Evolutionary conservation across 768 basidiomycete species (phyloP).

Genomic region (Russula griseocarnosa): DNA sequence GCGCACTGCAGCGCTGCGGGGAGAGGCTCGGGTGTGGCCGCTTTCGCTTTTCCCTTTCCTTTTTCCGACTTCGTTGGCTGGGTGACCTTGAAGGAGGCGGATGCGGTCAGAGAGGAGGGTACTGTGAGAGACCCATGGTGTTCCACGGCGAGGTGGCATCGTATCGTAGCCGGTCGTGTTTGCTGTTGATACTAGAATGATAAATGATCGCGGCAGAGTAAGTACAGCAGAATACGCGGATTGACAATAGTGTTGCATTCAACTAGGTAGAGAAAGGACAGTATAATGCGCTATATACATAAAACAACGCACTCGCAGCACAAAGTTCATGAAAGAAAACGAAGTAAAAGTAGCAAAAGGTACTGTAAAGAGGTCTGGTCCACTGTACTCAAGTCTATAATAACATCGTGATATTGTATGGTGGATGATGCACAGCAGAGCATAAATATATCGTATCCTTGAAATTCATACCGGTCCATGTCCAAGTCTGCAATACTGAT

Average conservation of each 20-base stretch:
- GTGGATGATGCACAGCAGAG: neutral
- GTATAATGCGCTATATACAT: conserved; percentile 4
- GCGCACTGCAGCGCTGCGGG: conserved; percentile 19
- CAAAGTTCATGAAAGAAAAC: neutral
- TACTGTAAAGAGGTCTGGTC: neutral
- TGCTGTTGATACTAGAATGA: too few relatives aligned
- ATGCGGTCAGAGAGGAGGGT: conserved; percentile 15
- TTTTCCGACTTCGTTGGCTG: conserved; percentile 9
- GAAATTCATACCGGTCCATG: conserved; percentile 4
- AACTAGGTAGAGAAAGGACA: neutral
- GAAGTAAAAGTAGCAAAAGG: neutral
- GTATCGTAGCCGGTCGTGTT: neutral
- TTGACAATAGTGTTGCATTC: neutral
- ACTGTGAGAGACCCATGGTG: conserved; percentile 13
- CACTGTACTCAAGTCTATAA: neutral
- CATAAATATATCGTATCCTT: conserved; percentile 5
- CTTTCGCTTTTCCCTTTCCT: conserved; percentile 24
- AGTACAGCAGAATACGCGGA: neutral
- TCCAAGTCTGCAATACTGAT: neutral
- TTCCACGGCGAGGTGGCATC: conserved; percentile 19
- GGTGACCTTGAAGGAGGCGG: neutral
- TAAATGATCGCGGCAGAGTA: too few relatives aligned
- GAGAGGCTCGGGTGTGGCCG: conserved; percentile 4
- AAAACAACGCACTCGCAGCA: conserved; percentile 1
- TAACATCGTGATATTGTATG: neutral